Percentiles rank a stretch among this genome's conserved stretches.
phyloP scores from a whole-genome alignment of 2,329 filamentous ascomycete genomes.

The Aspergillus aculeatus region DNA sequence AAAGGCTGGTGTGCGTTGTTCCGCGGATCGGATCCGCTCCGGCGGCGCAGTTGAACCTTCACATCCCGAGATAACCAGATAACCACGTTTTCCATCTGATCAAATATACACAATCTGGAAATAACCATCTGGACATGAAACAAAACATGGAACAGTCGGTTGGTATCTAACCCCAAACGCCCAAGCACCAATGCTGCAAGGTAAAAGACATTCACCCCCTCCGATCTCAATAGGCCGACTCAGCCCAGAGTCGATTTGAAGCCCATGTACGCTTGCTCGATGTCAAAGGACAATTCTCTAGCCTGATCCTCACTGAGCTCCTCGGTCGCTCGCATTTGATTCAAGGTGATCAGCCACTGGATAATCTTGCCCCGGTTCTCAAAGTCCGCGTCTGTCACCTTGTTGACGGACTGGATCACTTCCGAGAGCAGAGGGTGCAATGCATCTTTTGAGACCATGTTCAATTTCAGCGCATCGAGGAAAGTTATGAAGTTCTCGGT shows the following conservation, averaged over 20 bases:
- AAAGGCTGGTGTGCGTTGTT: slow-evolving; percentile 28
- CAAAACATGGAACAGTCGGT: not conserved
- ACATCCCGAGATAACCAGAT: slow-evolving; percentile 1
- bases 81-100: not conserved
- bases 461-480: slow-evolving; percentile 88
- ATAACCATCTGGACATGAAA: too few species aligned
- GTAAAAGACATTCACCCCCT: not conserved
- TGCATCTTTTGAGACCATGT: slow-evolving; percentile 90
- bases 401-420: slow-evolving; percentile 95
- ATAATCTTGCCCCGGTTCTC: slow-evolving; percentile 96
- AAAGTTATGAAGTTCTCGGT: slow-evolving; percentile 99
- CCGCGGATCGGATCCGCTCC: slow-evolving; percentile 26
- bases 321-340: slow-evolving; percentile 96
- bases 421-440: slow-evolving; percentile 93
- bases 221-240: slow-evolving; percentile 6
- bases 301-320: slow-evolving; percentile 85
- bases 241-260: slow-evolving; percentile 77
- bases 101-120: too few species aligned
- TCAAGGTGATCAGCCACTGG: slow-evolving; percentile 94
- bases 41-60: slow-evolving; percentile 11
- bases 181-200: slow-evolving; percentile 7
- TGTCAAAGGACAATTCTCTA: slow-evolving; percentile 85
- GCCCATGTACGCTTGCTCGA: slow-evolving; percentile 89
- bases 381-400: slow-evolving; percentile 92
- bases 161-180: slow-evolving; percentile 19